phyloP scores from a whole-genome alignment of 768 basidiomycete genomes.

The Suillus tomentosus region DNA sequence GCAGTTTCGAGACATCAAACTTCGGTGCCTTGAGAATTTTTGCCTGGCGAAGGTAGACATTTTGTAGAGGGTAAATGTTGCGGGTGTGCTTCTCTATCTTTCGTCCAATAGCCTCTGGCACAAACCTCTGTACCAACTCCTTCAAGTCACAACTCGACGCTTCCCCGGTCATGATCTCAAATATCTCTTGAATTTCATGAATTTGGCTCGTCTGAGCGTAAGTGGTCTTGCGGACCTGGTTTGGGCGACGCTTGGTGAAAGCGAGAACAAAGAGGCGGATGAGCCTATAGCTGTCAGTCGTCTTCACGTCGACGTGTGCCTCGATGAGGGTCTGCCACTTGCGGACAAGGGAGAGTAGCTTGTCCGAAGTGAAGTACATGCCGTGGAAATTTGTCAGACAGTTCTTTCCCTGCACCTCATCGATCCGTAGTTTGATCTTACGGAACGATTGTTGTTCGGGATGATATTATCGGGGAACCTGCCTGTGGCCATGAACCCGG shows the following conservation, averaged over 20 bases:
- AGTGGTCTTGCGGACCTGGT: too few species aligned
- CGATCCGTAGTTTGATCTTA: too few species aligned
- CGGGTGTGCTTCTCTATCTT: constrained; percentile 99
- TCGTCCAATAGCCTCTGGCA: constrained; percentile 99
- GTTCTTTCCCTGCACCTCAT: too few species aligned
- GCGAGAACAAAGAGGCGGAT: too few species aligned
- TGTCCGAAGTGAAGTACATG: too few species aligned
- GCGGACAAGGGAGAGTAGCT: too few species aligned
- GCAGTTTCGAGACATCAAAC: constrained; percentile 92
- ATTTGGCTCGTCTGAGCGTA: constrained; percentile 66
- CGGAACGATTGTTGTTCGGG: background rate
- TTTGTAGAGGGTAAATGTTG: constrained; percentile 98
- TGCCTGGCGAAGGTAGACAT: constrained; percentile 98
- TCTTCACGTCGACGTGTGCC: too few species aligned
- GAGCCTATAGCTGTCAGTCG: too few species aligned
- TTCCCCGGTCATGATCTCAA: constrained; percentile 67
- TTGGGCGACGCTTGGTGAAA: constrained; percentile 40
- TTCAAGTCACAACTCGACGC: constrained; percentile 97
- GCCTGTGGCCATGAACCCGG: constrained; percentile 8
- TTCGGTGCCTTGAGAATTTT: constrained; percentile 99
- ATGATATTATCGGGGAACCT: constrained; percentile 1
- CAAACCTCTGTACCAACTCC: constrained; percentile 98
- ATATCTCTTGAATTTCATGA: constrained; percentile 99
- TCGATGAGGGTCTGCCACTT: too few species aligned
- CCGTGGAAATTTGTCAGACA: too few species aligned